These are phyloP conservation scores for Aspergillus aculeatinus DNA, from an alignment of 2,329 filamentous ascomycete species.

Conservation along the genomic window DNA sequence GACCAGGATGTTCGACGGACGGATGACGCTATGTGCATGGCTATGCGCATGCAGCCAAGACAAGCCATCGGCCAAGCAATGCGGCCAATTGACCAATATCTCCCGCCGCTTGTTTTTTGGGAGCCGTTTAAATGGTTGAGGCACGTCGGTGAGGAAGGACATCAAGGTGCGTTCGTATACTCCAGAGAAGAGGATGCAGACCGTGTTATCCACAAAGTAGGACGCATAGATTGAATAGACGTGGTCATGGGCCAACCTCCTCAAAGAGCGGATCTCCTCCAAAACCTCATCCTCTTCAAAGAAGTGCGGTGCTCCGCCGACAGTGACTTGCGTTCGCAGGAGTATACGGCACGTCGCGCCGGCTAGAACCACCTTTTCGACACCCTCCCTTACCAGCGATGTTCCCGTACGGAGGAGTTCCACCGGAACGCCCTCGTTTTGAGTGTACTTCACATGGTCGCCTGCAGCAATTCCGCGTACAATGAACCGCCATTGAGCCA, in stretches of 20 bases:
- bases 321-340: conserved; percentile 39
- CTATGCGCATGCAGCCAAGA: conserved; percentile 58
- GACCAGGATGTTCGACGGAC: conserved; percentile 61
- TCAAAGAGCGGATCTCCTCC: conserved; percentile 40
- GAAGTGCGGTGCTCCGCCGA: conserved; percentile 39
- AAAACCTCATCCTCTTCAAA: conserved; percentile 43
- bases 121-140: conserved; percentile 43
- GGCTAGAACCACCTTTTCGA: conserved; percentile 44
- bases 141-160: conserved; percentile 44
- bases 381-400: conserved; percentile 35
- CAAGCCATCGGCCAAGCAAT: conserved; percentile 55
- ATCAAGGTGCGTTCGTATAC: conserved; percentile 43
- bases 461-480: conserved; percentile 57
- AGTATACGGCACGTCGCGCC: conserved; percentile 36
- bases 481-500: conserved; percentile 59
- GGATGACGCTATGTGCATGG: conserved; percentile 56
- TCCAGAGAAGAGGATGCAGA: conserved; percentile 45
- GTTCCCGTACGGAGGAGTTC: conserved; percentile 51
- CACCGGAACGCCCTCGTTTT: conserved; percentile 60
- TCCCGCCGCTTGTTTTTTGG: conserved; percentile 44
- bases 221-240: conserved; percentile 46
- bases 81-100: conserved; percentile 47
- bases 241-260: conserved; percentile 44
- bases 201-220: conserved; percentile 44
- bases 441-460: conserved; percentile 58